These are phyloP conservation scores for Quercus tomentella DNA, from an alignment of 331 rosid genomes.

Conservation along the genomic window DNA sequence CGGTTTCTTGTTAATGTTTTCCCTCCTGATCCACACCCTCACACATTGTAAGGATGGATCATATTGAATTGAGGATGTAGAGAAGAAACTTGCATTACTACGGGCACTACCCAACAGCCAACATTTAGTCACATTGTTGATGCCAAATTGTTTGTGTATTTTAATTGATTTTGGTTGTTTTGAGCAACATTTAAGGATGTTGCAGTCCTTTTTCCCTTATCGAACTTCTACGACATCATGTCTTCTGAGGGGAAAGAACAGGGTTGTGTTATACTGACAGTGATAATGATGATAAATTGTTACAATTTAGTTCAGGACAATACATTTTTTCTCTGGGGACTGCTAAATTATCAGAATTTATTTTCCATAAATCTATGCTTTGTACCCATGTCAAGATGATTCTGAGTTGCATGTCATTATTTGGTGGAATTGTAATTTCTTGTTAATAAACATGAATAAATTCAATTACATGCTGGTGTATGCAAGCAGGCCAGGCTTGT, in stretches of 20 bases:
- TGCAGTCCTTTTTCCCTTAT: not conserved
- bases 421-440: not conserved
- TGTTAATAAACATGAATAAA: not conserved
- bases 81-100: not conserved
- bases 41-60: slow-evolving; percentile 31
- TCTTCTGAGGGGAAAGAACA: not conserved
- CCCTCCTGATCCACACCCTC: slow-evolving; percentile 60
- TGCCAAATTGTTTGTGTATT: not conserved
- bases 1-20: slow-evolving; percentile 64
- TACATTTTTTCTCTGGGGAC: not conserved
- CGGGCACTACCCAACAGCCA: not conserved
- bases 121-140: not conserved
- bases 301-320: not conserved
- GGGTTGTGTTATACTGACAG: slow-evolving; percentile 2
- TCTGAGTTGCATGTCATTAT: not conserved
- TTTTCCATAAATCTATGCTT: not conserved
- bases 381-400: not conserved
- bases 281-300: slow-evolving; percentile 12
- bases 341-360: not conserved
- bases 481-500: not conserved
- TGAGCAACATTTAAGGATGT: not conserved
- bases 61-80: not conserved
- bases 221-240: not conserved
- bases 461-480: not conserved
- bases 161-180: not conserved